Percentiles rank a stretch among this genome's conserved stretches.
These are phyloP conservation scores for Myxozyma mucilagina DNA, from an alignment of 805 yeast species.

Conservation along the genomic window DNA sequence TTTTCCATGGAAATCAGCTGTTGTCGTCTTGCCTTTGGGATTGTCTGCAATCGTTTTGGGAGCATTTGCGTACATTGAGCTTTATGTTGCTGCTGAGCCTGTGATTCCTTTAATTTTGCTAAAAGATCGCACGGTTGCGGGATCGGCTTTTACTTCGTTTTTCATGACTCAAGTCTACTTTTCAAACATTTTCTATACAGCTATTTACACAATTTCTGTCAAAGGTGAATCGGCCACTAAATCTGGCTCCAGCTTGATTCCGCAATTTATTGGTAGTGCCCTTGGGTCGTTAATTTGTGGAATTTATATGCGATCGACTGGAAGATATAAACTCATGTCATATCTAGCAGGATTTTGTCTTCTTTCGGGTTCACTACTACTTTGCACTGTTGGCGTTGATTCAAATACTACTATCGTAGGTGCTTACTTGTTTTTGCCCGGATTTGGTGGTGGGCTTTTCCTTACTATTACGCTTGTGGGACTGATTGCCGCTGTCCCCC, in stretches of 20 bases:
- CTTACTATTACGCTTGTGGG: constrained; percentile 73
- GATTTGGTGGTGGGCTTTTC: constrained; percentile 64
- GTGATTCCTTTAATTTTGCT: constrained; percentile 63
- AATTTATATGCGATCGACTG: constrained; percentile 63
- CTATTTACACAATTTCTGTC: constrained; percentile 63
- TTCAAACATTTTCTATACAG: constrained; percentile 65
- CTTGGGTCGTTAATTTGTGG: constrained; percentile 69
- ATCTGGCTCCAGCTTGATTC: constrained; percentile 53
- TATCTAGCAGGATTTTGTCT: constrained; percentile 47
- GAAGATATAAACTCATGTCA: constrained; percentile 57
- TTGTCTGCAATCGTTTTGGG: constrained; percentile 41
- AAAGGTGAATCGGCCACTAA: constrained; percentile 53
- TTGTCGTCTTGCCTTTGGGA: constrained; percentile 43
- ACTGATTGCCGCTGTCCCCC: constrained; percentile 71
- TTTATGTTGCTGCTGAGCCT: constrained; percentile 58
- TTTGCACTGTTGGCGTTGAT: constrained; percentile 34
- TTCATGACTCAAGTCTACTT: constrained; percentile 68
- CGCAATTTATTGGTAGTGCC: constrained; percentile 68
- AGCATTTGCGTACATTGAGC: constrained; percentile 55
- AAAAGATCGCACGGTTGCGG: constrained; percentile 57
- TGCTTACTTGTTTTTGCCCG: constrained; percentile 52
- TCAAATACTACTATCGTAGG: constrained; percentile 34
- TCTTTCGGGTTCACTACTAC: constrained; percentile 49
- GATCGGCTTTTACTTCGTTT: constrained; percentile 69
- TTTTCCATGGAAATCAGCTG: constrained; percentile 49